These are phyloP conservation scores for Ilyonectria destructans DNA, from an alignment of 2,329 filamentous ascomycete genomes.

Conservation along the genomic window DNA sequence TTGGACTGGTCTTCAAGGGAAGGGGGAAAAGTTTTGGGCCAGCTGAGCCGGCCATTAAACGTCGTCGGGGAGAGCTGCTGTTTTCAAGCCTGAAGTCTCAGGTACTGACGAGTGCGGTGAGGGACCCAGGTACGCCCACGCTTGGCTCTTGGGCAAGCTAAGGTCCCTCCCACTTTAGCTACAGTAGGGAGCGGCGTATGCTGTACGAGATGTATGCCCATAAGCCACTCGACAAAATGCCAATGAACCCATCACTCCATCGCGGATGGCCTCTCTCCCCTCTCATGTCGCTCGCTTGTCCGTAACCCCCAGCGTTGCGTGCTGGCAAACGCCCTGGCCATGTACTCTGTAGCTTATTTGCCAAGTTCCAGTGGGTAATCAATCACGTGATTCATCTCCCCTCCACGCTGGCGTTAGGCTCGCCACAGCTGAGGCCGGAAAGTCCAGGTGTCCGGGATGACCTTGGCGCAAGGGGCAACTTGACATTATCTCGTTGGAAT, in stretches of 20 bases:
- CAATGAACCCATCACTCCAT: background rate
- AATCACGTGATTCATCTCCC: constrained; percentile 31
- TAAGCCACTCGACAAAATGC: background rate
- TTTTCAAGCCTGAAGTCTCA: constrained; percentile 56
- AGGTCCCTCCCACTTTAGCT: background rate
- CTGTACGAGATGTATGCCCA: background rate
- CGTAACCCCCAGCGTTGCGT: background rate
- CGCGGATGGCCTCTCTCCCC: too few relatives aligned
- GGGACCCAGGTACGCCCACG: constrained; percentile 12
- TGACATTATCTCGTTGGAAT: constrained; percentile 38
- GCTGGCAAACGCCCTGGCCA: background rate
- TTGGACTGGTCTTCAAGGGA: constrained; percentile 47
- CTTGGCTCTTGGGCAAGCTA: constrained; percentile 12
- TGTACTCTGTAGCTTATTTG: background rate
- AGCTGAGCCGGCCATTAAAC: constrained; percentile 38
- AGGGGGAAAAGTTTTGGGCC: constrained; percentile 52
- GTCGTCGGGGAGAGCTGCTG: constrained; percentile 32
- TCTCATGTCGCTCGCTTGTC: background rate
- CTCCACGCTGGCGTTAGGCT: constrained; percentile 45
- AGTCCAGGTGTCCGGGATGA: constrained; percentile 51
- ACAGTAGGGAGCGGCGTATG: background rate
- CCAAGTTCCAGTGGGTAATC: constrained; percentile 24
- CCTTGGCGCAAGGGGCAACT: constrained; percentile 48
- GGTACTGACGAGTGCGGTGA: constrained; percentile 42
- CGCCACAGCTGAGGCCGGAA: constrained; percentile 32